Evolutionary conservation across 768 basidiomycete genomes (phyloP).

Genomic region (Hericium coralloides): DNA sequence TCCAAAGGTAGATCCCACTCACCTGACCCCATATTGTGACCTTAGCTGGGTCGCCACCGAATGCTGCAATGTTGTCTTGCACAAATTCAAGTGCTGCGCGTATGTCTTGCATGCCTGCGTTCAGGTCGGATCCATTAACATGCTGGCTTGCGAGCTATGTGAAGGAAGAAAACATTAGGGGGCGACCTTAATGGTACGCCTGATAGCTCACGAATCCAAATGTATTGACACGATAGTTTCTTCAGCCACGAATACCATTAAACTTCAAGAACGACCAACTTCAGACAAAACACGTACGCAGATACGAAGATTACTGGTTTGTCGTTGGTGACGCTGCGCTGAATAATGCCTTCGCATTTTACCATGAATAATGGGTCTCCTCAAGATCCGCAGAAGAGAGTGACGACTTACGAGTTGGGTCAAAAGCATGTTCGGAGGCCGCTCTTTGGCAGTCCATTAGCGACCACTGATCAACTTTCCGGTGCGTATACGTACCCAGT

Average conservation of each 20-base stretch:
- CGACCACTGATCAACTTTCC: background rate
- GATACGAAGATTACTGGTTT: background rate
- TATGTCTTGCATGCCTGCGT: slow-evolving; percentile 38
- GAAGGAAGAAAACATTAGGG: background rate
- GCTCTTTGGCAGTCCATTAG: background rate
- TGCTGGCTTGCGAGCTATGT: slow-evolving; percentile 34
- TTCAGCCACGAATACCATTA: background rate
- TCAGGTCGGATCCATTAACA: slow-evolving; percentile 34
- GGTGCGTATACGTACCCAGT: background rate
- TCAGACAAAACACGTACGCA: background rate
- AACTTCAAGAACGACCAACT: background rate
- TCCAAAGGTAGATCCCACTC: background rate
- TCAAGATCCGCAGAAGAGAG: background rate
- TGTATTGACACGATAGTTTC: slow-evolving; percentile 38
- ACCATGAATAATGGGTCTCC: background rate
- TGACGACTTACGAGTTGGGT: background rate
- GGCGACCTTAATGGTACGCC: no score
- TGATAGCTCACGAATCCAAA: slow-evolving; percentile 37
- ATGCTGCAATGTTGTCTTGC: slow-evolving; percentile 51
- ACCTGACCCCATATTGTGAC: slow-evolving; percentile 48
- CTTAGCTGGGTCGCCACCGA: slow-evolving; percentile 34
- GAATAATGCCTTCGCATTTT: background rate
- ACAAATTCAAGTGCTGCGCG: slow-evolving; percentile 46
- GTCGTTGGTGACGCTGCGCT: background rate
- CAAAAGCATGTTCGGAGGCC: background rate